Evolutionary conservation across 108 stramenopile genomes (phyloP), one percentile per base, ranked within the genome.

Genomic region (Cylindrotheca fusiformis): DNA sequence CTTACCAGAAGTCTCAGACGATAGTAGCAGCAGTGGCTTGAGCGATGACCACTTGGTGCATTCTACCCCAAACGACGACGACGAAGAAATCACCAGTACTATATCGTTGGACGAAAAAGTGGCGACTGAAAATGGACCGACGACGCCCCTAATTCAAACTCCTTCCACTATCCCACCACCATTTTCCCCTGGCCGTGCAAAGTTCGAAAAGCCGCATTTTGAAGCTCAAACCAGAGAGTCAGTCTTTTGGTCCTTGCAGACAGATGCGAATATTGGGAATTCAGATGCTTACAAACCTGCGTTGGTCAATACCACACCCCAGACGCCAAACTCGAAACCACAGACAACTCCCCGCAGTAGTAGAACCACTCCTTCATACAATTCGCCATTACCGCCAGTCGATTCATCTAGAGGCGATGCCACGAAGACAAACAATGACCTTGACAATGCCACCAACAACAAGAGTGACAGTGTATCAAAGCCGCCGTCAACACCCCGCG

Each of bases 211-310:
- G 36, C 36, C 36, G 10, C 6, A 41, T 6, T 41, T 41, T 41
- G 10, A 41, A 41, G 36, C 36, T 41, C 36, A 41, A 41, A 10
- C 36, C 36, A 26, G 21, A 18, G 4, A 51, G 2, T 24, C 48
- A 1, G 3, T 50, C 2, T 63, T 63, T 52, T 63, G 62, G 62
- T 63, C 62, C 19, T 32, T 63, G 28, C 62, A 63, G 52, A 52
- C 49, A 14, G 62, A 63, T 32, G 22, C 49, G 18, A 54, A 63
- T 32, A 63, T 63, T 52, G 62, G 62, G 1, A 18, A 51, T 63
- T 23, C 62, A 10, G 50, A 52, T 32, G 50, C 3, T 1, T 63
- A 63, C 50, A 50, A 32, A 63, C 62, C 62, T 18, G 48, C 62
- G 2, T 22, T 63, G 30, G 31, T 63, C 2, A 47, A 52, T 21